phyloP scores from a whole-genome alignment of 2,329 filamentous ascomycete genomes.

The Xylaria sp. region DNA sequence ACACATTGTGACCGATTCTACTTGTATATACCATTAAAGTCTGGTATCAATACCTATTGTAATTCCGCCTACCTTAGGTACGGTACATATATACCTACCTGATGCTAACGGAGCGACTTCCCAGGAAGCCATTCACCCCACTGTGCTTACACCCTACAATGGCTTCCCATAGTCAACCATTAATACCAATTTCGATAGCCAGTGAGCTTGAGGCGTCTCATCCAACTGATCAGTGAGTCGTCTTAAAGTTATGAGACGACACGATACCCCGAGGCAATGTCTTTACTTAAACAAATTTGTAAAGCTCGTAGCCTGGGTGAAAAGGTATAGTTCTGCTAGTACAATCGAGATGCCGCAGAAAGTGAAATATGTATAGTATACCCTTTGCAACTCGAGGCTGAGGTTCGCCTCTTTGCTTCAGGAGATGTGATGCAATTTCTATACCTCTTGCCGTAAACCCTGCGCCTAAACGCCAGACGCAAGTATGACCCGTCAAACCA shows the following conservation, averaged over 20 bases:
- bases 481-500: conserved; percentile 35
- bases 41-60: no score
- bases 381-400: conserved; percentile 11
- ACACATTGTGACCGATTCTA: no score
- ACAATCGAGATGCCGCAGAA: not conserved
- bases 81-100: no score
- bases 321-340: no score
- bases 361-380: conserved; percentile 1
- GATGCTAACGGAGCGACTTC: no score
- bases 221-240: not conserved
- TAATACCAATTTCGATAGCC: not conserved
- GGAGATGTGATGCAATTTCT: conserved; percentile 31
- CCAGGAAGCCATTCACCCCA: not conserved
- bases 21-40: no score
- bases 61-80: no score
- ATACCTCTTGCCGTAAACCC: conserved; percentile 20
- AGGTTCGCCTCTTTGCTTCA: not conserved
- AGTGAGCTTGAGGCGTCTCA: not conserved
- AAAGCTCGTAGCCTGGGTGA: not conserved
- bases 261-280: not conserved
- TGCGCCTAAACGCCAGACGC: conserved; percentile 45
- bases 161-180: no score
- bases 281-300: not conserved
- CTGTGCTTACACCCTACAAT: not conserved
- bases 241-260: not conserved